phyloP scores from a whole-genome alignment of 139 green algal species.

The Pleodorina starrii region DNA sequence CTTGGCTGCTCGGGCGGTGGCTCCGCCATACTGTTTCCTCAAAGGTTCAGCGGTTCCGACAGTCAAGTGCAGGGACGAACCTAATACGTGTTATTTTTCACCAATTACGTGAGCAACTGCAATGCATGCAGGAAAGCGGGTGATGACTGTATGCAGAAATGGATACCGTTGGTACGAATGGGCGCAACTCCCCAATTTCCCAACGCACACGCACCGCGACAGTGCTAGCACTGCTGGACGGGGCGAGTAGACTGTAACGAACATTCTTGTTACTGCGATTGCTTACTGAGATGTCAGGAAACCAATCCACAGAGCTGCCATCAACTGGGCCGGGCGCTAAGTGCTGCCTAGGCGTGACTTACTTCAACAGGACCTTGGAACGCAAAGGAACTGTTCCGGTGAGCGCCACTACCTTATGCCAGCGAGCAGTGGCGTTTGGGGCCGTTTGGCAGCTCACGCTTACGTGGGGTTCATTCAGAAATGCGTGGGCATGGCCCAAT shows the following conservation, averaged over 20 bases:
- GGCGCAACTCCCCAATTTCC: no score
- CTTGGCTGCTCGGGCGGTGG: conserved; percentile 1
- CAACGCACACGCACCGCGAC: no score
- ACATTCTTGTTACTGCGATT: no score
- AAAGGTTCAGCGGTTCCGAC: conserved; percentile 26
- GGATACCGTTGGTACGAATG: no score
- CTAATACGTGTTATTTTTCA: no score
- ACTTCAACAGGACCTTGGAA: conserved; percentile 38
- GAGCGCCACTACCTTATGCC: not conserved
- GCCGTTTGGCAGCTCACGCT: not conserved
- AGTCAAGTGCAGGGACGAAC: not conserved
- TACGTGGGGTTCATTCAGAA: not conserved
- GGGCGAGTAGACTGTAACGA: no score
- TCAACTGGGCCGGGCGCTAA: not conserved
- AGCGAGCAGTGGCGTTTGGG: not conserved
- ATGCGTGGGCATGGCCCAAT: conserved; percentile 22
- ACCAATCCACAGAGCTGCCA: not conserved
- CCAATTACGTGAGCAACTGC: no score
- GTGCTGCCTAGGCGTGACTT: conserved; percentile 35
- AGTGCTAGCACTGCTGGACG: no score
- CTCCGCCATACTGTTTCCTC: conserved; percentile 19
- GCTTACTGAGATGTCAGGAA: no score
- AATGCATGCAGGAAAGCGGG: no score
- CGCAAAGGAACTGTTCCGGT: conserved; percentile 1
- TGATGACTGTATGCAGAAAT: no score